Conservation (phyloP, 257 asterid genomes). For the Thymus quinquecostatus region DNA sequence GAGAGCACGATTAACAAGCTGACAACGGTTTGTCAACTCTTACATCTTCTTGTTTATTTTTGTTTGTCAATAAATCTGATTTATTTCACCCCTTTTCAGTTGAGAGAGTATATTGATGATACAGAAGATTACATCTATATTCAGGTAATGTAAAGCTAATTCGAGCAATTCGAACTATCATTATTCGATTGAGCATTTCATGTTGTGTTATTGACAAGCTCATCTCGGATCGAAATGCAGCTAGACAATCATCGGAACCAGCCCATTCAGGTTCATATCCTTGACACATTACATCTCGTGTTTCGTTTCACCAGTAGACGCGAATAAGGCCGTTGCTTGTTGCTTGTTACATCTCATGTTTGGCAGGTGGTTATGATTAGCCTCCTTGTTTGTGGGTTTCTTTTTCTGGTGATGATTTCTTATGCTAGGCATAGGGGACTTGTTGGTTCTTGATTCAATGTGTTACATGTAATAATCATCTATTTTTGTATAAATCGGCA, state of each 20-base stretch:
- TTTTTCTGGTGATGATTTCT: slow-evolving; percentile 63
- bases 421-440: slow-evolving; percentile 84
- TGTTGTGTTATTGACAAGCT: too few species aligned
- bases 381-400: slow-evolving; percentile 54
- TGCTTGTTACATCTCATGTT: too few species aligned
- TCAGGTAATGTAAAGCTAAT: slow-evolving; percentile 55
- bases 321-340: background rate
- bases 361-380: slow-evolving; percentile 78
- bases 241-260: slow-evolving; percentile 94
- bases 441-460: slow-evolving; percentile 50
- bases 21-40: slow-evolving; percentile 52
- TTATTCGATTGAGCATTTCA: background rate
- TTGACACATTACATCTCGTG: background rate
- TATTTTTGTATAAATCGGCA: background rate
- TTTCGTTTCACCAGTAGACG: background rate
- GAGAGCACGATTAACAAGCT: slow-evolving; percentile 92
- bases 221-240: slow-evolving; percentile 46
- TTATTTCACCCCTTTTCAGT: slow-evolving; percentile 41
- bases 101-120: slow-evolving; percentile 88
- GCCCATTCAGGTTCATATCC: slow-evolving; percentile 72
- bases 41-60: background rate
- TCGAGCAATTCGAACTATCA: background rate
- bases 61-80: background rate
- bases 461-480: background rate
- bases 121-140: slow-evolving; percentile 95